Conservation (phyloP, 768 basidiomycete genomes). For the Russula abietina region DNA sequence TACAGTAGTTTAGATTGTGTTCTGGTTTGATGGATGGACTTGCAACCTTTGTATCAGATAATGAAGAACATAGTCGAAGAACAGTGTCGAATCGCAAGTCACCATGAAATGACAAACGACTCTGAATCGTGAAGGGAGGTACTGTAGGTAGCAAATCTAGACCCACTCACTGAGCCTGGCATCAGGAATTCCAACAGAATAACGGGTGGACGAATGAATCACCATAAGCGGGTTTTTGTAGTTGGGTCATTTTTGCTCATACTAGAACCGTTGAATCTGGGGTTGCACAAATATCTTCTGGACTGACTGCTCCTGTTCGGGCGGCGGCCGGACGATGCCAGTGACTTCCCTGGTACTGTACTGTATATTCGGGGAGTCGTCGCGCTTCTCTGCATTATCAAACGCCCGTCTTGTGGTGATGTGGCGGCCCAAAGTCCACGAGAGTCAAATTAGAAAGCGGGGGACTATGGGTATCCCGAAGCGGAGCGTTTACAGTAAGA, state of each 20-base stretch:
- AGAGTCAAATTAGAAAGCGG: constrained; percentile 44
- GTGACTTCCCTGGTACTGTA: too few relatives aligned
- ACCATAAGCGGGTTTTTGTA: neutral
- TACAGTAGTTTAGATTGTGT: neutral
- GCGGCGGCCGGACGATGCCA: too few relatives aligned
- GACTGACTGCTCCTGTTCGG: too few relatives aligned
- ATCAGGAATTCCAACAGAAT: neutral
- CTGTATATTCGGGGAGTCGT: constrained; percentile 49
- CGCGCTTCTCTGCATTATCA: constrained; percentile 41
- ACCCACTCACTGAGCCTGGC: too few relatives aligned
- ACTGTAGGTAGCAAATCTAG: too few relatives aligned
- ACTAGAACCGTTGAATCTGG: neutral
- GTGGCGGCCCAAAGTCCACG: constrained; percentile 40
- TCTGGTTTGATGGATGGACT: neutral
- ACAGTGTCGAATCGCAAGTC: too few relatives aligned
- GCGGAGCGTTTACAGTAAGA: too few relatives aligned
- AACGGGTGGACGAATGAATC: neutral
- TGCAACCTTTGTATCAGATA: neutral
- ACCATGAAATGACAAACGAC: neutral
- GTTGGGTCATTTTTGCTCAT: too few relatives aligned
- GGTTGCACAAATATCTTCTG: too few relatives aligned
- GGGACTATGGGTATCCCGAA: constrained; percentile 35
- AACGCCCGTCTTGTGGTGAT: constrained; percentile 46
- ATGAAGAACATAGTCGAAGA: neutral
- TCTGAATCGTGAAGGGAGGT: too few relatives aligned